Evolutionary conservation across 495 filamentous ascomycete species (phyloP).

Genomic region (Aspergillus wentii): DNA sequence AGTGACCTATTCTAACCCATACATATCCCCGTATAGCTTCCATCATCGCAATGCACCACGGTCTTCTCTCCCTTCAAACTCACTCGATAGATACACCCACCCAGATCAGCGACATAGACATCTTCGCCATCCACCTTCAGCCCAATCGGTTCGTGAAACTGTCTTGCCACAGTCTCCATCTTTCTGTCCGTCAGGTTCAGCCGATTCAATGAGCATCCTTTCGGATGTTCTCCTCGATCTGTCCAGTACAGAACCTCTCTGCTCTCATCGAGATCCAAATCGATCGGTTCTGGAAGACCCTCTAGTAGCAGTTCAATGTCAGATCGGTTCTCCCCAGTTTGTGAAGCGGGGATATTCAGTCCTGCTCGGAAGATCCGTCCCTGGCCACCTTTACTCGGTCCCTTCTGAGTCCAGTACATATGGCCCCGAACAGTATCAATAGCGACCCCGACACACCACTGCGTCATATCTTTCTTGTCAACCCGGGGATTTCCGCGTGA

Average conservation of each 20-base stretch:
- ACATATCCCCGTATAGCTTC: constrained; percentile 25
- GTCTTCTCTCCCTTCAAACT: constrained; percentile 37
- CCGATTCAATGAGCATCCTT: constrained; percentile 22
- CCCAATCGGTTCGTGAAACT: constrained; percentile 44
- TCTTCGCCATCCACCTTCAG: constrained; percentile 35
- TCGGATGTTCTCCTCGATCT: constrained; percentile 45
- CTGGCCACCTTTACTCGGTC: constrained; percentile 36
- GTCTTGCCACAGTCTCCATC: constrained; percentile 26
- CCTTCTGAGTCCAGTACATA: constrained; percentile 58
- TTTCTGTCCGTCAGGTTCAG: constrained; percentile 8
- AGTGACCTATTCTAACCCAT: too few species aligned
- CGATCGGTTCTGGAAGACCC: constrained; percentile 49
- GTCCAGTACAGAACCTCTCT: constrained; percentile 47
- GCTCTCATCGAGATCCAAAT: constrained; percentile 43
- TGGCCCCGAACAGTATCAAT: constrained; percentile 29
- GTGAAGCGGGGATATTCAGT: constrained; percentile 28
- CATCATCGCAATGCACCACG: constrained; percentile 21
- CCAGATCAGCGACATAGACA: constrained; percentile 42
- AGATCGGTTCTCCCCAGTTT: constrained; percentile 19
- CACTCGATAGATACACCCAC: constrained; percentile 41
- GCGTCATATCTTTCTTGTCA: constrained; percentile 23
- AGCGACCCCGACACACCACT: constrained; percentile 51
- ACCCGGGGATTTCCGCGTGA: constrained; percentile 22
- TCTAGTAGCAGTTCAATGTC: constrained; percentile 42
- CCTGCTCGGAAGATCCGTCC: constrained; percentile 44